A percentile compares a stretch with the other conserved stretches of the same genome.
phyloP scores from a whole-genome alignment of 2,329 filamentous ascomycete genomes.

The Lanzia echinophila region DNA sequence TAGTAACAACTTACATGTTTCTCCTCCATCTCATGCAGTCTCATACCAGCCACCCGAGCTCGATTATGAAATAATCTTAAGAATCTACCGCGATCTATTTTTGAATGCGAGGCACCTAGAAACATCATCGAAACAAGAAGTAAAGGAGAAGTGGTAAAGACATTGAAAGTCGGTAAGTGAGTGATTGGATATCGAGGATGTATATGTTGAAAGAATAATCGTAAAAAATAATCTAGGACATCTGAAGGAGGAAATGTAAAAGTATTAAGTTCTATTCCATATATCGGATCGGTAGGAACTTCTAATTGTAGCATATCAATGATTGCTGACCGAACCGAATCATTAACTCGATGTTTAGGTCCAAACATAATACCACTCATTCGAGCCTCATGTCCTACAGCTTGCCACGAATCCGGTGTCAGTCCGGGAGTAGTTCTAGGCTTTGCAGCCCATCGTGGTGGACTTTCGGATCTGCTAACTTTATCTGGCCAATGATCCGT shows the following conservation, averaged over 20 bases:
- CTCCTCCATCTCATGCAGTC: slow-evolving; percentile 21
- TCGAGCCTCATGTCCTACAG: slow-evolving; percentile 22
- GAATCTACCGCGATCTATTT: slow-evolving; percentile 23
- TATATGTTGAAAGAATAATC: slow-evolving; percentile 24
- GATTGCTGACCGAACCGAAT: slow-evolving; percentile 16
- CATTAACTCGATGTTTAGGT: slow-evolving; percentile 19
- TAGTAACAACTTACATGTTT: slow-evolving; percentile 26
- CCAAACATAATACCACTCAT: slow-evolving; percentile 11
- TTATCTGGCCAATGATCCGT: slow-evolving; percentile 26
- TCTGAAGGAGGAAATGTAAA: slow-evolving; percentile 23
- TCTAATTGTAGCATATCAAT: slow-evolving; percentile 12
- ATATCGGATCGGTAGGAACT: slow-evolving; percentile 4
- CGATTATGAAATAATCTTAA: slow-evolving; percentile 25
- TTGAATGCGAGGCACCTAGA: slow-evolving; percentile 26
- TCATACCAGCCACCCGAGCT: slow-evolving; percentile 17
- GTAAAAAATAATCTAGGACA: slow-evolving; percentile 26
- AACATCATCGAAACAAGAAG: slow-evolving; percentile 28
- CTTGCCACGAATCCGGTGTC: slow-evolving; percentile 24
- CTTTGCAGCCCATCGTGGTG: slow-evolving; percentile 11
- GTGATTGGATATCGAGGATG: slow-evolving; percentile 25
- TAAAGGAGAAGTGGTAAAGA: slow-evolving; percentile 21
- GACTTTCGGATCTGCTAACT: slow-evolving; percentile 11
- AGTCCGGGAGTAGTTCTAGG: slow-evolving; percentile 19
- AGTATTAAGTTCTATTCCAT: slow-evolving; percentile 17
- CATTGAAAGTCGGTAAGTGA: slow-evolving; percentile 26